Evolutionary conservation across 2,329 filamentous ascomycete species (phyloP).

Genomic region (Arthroderma uncinatum): DNA sequence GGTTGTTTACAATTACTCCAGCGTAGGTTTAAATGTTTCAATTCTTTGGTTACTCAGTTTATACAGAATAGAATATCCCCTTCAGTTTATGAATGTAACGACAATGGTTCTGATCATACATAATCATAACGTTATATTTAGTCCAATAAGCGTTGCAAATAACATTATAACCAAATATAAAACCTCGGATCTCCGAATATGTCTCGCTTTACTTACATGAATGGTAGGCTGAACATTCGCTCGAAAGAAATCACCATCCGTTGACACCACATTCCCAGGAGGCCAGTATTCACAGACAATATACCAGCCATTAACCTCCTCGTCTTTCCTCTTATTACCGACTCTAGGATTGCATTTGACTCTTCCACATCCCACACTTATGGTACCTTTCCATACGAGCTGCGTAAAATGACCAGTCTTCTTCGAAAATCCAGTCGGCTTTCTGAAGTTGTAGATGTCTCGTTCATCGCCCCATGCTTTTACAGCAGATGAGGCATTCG

Average conservation of each 20-base stretch:
- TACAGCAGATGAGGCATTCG: conserved; percentile 48
- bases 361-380: conserved; percentile 46
- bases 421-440: conserved; percentile 39
- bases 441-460: conserved; percentile 46
- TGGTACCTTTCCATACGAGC: conserved; percentile 57
- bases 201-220: background rate
- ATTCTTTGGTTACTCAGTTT: too few species aligned
- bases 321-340: conserved; percentile 11
- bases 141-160: background rate
- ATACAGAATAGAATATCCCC: background rate
- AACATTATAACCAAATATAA: background rate
- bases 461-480: conserved; percentile 56
- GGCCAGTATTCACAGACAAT: conserved; percentile 62
- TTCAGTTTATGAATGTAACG: background rate
- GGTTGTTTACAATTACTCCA: conserved; percentile 20
- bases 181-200: background rate
- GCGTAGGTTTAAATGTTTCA: too few species aligned
- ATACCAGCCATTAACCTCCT: conserved; percentile 53
- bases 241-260: conserved; percentile 8
- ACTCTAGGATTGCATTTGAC: conserved; percentile 27
- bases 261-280: conserved; percentile 47
- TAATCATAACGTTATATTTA: background rate
- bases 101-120: background rate
- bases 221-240: background rate
- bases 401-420: conserved; percentile 62